phyloP scores from a whole-genome alignment of 495 filamentous ascomycete species.

The Cryomyces minteri region DNA sequence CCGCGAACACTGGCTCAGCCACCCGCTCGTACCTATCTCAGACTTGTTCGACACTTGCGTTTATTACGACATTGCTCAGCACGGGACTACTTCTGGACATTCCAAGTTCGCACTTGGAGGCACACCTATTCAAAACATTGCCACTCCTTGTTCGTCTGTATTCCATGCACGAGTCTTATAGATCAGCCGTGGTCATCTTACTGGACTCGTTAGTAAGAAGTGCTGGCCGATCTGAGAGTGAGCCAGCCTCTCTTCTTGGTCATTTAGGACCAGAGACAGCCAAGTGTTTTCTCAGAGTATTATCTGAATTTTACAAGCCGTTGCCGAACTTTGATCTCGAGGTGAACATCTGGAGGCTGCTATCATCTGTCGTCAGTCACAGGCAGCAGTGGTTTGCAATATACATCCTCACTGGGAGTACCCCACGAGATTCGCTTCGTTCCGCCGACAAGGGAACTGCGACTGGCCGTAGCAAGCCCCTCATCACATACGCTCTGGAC shows the following conservation, averaged over 20 bases:
- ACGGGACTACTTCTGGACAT: slow-evolving; percentile 44
- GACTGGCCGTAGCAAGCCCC: slow-evolving; percentile 31
- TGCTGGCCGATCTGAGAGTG: slow-evolving; percentile 38
- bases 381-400: slow-evolving; percentile 92
- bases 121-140: slow-evolving; percentile 58
- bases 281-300: slow-evolving; percentile 61
- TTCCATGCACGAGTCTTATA: slow-evolving; percentile 49
- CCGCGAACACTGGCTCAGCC: slow-evolving; percentile 15
- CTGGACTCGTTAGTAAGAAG: slow-evolving; percentile 57
- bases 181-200: slow-evolving; percentile 41
- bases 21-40: slow-evolving; percentile 25
- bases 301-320: slow-evolving; percentile 64
- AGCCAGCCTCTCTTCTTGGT: slow-evolving; percentile 79
- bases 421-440: slow-evolving; percentile 49
- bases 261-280: slow-evolving; percentile 68
- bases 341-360: slow-evolving; percentile 60
- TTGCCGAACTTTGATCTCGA: slow-evolving; percentile 40
- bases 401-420: slow-evolving; percentile 74
- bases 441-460: slow-evolving; percentile 24
- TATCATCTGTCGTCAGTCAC: slow-evolving; percentile 73
- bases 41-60: slow-evolving; percentile 40
- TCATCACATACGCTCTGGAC: slow-evolving; percentile 60
- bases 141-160: slow-evolving; percentile 63
- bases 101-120: slow-evolving; percentile 46
- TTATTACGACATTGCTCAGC: slow-evolving; percentile 49